These are phyloP conservation scores for Monotropa hypopitys DNA, from an alignment of 179 eudicot genomes.

Conservation along the genomic window DNA sequence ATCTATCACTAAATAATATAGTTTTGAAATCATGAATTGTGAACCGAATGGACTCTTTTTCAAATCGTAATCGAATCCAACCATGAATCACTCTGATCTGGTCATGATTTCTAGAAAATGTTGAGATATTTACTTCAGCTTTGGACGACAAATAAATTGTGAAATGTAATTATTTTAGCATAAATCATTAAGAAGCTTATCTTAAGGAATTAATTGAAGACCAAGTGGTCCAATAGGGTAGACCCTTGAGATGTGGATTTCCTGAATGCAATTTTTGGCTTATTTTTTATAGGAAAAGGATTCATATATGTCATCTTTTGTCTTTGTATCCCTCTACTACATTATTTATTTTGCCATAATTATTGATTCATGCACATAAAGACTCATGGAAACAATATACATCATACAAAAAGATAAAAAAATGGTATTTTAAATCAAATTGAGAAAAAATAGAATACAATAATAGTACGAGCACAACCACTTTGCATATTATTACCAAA, in stretches of 20 bases:
- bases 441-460: no score
- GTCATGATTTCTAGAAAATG: neutral
- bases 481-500: no score
- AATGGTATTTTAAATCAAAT: no score
- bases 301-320: neutral
- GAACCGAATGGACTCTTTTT: neutral
- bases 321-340: neutral
- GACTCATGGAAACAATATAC: no score
- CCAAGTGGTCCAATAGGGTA: neutral
- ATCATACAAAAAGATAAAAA: no score
- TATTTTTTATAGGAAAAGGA: neutral
- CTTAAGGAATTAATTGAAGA: neutral
- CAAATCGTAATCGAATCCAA: neutral
- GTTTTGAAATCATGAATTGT: neutral
- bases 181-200: neutral
- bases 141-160: neutral
- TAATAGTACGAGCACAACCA: no score
- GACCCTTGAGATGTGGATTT: neutral
- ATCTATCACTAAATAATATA: no score
- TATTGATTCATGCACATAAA: neutral
- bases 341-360: neutral
- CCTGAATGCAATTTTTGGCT: neutral
- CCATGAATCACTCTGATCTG: neutral
- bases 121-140: neutral
- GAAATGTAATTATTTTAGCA: neutral